Percentiles rank a stretch among this genome's conserved stretches.
Evolutionary conservation across 2,329 filamentous ascomycete genomes (phyloP).

Genomic region (Metarhizium album): DNA sequence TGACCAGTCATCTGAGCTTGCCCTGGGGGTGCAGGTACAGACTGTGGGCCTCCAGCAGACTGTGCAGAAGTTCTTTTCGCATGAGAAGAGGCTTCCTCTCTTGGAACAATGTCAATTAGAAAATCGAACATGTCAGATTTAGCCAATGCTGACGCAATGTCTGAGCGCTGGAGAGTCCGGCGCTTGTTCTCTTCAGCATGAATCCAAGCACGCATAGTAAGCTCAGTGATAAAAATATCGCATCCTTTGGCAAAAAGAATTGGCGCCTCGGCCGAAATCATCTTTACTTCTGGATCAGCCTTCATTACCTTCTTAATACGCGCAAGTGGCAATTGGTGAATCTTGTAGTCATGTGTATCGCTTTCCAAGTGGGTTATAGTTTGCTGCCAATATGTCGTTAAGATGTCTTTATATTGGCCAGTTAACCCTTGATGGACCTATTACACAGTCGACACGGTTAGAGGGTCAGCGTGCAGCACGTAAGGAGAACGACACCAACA

Average conservation of each 20-base stretch:
- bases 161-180: constrained; percentile 84
- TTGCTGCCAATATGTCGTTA: constrained; percentile 99
- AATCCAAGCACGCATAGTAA: constrained; percentile 99
- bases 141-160: constrained; percentile 88
- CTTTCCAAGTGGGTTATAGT: constrained; percentile 91
- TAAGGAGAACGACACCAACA: constrained; percentile 39
- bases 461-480: neutral
- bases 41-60: constrained; percentile 28
- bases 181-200: constrained; percentile 99
- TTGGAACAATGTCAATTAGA: constrained; percentile 94
- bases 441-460: neutral
- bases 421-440: constrained; percentile 92
- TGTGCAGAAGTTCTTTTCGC: constrained; percentile 62
- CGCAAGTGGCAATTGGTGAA: constrained; percentile 92
- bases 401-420: constrained; percentile 88
- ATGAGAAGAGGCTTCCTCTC: constrained; percentile 81
- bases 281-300: constrained; percentile 97
- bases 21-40: constrained; percentile 37
- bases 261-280: constrained; percentile 97
- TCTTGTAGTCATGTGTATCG: constrained; percentile 95
- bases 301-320: constrained; percentile 99
- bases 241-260: constrained; percentile 98
- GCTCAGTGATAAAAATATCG: constrained; percentile 97
- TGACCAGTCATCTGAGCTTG: constrained; percentile 43
- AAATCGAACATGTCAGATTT: constrained; percentile 99